Base-by-base conservation (phyloP, 768 basidiomycete genomes). In the Austroboletus eburneus region DNA sequence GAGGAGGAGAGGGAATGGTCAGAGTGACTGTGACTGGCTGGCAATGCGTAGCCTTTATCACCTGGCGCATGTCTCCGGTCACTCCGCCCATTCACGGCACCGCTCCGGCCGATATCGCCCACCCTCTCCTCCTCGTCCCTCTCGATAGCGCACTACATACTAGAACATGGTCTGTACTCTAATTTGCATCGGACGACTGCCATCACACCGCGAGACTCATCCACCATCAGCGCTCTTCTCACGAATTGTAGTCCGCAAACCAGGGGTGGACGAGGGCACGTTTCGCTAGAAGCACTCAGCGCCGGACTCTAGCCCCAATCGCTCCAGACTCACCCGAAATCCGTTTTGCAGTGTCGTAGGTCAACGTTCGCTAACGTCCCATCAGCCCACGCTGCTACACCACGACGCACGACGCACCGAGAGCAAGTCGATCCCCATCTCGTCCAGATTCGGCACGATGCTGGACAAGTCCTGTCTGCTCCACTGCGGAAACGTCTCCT, bases 401-500 rank as follows among this genome's bases (percentile, higher is more conserved):
- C n/a, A n/a, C n/a, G n/a, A n/a, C n/a, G n/a, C n/a, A n/a, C 37
- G 12, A 54, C 73, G 12, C 48, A 84, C 88, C 74, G 81, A 78
- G 22, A 95, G 71, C 51, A 94, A 66, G 57, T 95, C 92, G 42
- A 91, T 68, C n/a, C 90, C 92, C 45, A 69, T 72, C 10, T 79
- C 77, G 61, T 93, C 91, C 40, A 97, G 68, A 36, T 78, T 75
- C 16, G 82, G 78, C 12, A 94, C 84, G 20, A 73, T 75, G 62
- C 64, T 72, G 58, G 59, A 68, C 24, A 99, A 70, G 47, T 93
- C 87, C 55, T 88, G 84, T 33, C 73, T 69, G 25, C 79, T 79
- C 96, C 96, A 99, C 65, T 91, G 90, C 1, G 96, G 96, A 79
- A 99, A 98, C 9, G 94, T 85, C 4, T 90, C 65, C 71, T 98